phyloP scores from a whole-genome alignment of 2,329 filamentous ascomycete species.

The Botrytis tulipae region DNA sequence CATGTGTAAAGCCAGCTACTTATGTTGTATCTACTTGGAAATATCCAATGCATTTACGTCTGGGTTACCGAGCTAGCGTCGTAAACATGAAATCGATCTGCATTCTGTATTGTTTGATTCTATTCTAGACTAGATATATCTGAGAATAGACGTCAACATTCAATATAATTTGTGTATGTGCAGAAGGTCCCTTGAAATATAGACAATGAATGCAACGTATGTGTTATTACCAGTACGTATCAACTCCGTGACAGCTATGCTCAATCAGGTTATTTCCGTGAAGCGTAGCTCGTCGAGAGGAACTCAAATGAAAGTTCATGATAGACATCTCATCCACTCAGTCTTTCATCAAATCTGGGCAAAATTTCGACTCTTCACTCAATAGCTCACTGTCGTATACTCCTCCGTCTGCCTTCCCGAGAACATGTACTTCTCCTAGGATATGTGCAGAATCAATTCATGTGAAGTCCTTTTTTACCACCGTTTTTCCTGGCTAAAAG shows the following conservation, averaged over 20 bases:
- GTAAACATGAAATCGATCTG: background rate
- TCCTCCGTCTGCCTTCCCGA: fast-evolving
- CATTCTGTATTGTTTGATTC: background rate
- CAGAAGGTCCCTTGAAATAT: background rate
- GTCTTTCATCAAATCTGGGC: background rate
- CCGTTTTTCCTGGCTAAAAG: background rate
- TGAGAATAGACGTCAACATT: background rate
- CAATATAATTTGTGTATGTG: background rate
- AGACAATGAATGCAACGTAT: background rate
- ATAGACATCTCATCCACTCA: background rate
- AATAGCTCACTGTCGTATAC: background rate
- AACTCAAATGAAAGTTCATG: fast-evolving
- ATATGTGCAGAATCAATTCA: background rate
- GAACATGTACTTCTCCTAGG: background rate
- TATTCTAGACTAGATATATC: background rate
- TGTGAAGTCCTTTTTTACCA: background rate
- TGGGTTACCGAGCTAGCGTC: background rate
- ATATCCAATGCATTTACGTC: background rate
- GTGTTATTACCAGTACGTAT: background rate
- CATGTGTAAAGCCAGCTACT: background rate
- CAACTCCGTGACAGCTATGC: background rate
- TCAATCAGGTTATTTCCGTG: background rate
- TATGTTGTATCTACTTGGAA: background rate
- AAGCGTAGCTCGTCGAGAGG: background rate
- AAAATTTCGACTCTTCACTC: background rate